phyloP scores from a whole-genome alignment of 225 moss, liverwort and hornwort genomes.

The Climacium dendroides region DNA sequence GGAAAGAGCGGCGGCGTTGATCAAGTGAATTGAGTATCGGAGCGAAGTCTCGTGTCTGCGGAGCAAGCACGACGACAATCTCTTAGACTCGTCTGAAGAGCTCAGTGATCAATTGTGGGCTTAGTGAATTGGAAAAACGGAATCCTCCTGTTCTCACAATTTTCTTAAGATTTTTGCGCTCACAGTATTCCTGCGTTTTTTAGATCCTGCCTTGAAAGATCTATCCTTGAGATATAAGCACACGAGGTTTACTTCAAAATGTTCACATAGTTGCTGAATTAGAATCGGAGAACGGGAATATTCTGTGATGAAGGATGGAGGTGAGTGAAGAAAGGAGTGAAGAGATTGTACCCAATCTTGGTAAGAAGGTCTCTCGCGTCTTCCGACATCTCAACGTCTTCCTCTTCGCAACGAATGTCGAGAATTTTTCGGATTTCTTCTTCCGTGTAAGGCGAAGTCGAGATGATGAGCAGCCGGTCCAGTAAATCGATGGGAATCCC shows the following conservation, averaged over 20 bases:
- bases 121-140: no score
- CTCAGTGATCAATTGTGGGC: not conserved
- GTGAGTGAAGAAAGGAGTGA: not conserved
- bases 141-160: not conserved
- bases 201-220: not conserved
- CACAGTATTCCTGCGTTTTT: not conserved
- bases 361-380: constrained; percentile 60
- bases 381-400: constrained; percentile 77
- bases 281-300: not conserved
- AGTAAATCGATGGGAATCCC: constrained; percentile 79
- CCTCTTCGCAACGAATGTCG: constrained; percentile 78
- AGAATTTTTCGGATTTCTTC: constrained; percentile 62
- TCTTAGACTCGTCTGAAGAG: not conserved
- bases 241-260: not conserved
- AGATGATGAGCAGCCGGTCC: constrained; percentile 67
- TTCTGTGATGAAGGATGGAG: not conserved
- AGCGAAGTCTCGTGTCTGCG: constrained; percentile 55
- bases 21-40: constrained; percentile 62
- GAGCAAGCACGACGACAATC: not conserved
- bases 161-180: not conserved
- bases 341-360: constrained; percentile 45
- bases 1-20: constrained; percentile 61
- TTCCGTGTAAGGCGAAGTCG: constrained; percentile 60
- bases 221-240: no score
- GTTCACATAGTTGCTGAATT: not conserved